Conservation (phyloP, 345 rosid genomes). For the Salix caprea region DNA sequence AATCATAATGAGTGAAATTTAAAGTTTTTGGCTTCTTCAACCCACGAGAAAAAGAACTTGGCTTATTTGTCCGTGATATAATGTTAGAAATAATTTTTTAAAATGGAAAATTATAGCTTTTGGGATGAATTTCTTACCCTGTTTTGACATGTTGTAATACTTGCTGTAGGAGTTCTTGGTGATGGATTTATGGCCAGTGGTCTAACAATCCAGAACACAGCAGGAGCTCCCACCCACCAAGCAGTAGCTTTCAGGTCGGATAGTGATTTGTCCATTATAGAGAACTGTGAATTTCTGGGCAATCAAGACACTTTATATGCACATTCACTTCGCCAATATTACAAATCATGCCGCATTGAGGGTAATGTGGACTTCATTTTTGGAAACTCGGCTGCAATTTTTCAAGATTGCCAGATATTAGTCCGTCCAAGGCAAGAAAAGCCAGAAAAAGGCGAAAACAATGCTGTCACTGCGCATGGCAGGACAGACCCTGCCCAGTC, state of each 20-base stretch:
- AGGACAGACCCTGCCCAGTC: constrained; percentile 77
- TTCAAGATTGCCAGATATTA: constrained; percentile 60
- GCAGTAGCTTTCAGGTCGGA: constrained; percentile 93
- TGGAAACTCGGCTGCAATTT: constrained; percentile 76
- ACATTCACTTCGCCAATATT: constrained; percentile 81
- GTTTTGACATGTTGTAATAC: not conserved
- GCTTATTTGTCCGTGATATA: not conserved
- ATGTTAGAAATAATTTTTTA: not conserved
- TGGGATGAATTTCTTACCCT: not conserved
- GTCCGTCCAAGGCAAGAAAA: constrained; percentile 58
- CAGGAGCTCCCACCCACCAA: constrained; percentile 80
- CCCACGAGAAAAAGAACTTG: not conserved
- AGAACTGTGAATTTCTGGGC: constrained; percentile 84
- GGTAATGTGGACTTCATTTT: constrained; percentile 96
- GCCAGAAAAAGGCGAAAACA: constrained; percentile 75
- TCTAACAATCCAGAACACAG: constrained; percentile 73
- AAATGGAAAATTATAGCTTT: not conserved
- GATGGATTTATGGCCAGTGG: constrained; percentile 97
- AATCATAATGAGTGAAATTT: not conserved
- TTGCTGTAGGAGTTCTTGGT: constrained; percentile 62
- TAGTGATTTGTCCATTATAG: constrained; percentile 65
- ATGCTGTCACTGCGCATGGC: constrained; percentile 83
- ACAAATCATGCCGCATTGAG: constrained; percentile 67
- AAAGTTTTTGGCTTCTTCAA: not conserved
- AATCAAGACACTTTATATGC: constrained; percentile 90